Evolutionary conservation across 345 rosid species (phyloP).

Genomic region (Anastatica hierochuntica): DNA sequence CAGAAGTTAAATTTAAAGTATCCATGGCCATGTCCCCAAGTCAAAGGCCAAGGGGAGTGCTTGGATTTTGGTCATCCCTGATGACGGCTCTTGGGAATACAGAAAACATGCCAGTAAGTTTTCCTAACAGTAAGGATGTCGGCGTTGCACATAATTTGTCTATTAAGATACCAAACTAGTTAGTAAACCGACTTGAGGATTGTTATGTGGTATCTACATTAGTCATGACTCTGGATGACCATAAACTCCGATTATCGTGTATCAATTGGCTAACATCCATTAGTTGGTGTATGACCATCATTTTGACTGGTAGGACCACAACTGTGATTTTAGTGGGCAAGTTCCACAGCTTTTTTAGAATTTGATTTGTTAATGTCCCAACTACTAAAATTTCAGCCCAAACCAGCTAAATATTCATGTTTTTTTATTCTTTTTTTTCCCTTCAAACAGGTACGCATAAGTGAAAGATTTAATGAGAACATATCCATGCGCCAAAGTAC

Average conservation of each 20-base stretch:
- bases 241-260: background rate
- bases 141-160: too few relatives aligned
- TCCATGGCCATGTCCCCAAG: slow-evolving; percentile 97
- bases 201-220: too few relatives aligned
- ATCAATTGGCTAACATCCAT: background rate
- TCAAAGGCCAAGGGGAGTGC: slow-evolving; percentile 93
- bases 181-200: too few relatives aligned
- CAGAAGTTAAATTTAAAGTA: slow-evolving; percentile 85
- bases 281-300: too few relatives aligned
- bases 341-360: slow-evolving; percentile 3
- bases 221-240: background rate
- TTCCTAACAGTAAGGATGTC: too few relatives aligned
- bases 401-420: background rate
- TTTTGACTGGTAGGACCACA: background rate
- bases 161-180: too few relatives aligned
- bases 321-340: background rate
- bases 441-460: slow-evolving; percentile 68
- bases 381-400: slow-evolving; percentile 1
- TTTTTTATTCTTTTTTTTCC: background rate
- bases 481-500: slow-evolving; percentile 93
- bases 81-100: slow-evolving; percentile 99
- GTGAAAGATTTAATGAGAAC: slow-evolving; percentile 69
- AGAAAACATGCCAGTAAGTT: slow-evolving; percentile 91
- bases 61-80: slow-evolving; percentile 95
- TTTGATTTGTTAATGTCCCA: slow-evolving; percentile 1